Base-by-base conservation (phyloP, 1,284 basidiomycete species). In the Puccinia coronata region DNA sequence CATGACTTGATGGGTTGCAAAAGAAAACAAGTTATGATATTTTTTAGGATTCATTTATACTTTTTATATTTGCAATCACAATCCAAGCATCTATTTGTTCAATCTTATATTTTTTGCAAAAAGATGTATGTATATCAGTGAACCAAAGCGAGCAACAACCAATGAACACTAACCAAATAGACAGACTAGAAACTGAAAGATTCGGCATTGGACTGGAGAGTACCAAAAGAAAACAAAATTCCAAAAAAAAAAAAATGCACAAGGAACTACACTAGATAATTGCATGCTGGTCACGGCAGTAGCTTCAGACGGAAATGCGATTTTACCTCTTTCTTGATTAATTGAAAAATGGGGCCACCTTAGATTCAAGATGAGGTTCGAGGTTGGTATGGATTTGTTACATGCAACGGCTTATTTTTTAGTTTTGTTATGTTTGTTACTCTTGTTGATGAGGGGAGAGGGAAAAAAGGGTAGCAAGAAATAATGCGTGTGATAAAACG, bases 381-480 rank as follows among this genome's bases (percentile, higher is more conserved):
- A 63, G 18, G 14, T 6, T 63, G 59, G 23, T 36, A 36, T 63
- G 36, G 34, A 39, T 63, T 28, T 59, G 6, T 59, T 59, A 31
- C 59, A 63, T 39, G 59, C 59, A 18, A 63, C 34, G 59, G 39
- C 59, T 63, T 34, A 63, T 16, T 16, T 63, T 39, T 63, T 63
- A 14, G 3, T 34, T 59, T 59, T 25, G 8, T 53, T 53, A 8
- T 53, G 8, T n/a, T 59, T 63, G 59, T 20, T 63, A 63, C 59
- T 63, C 18, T 47, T 67, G 36, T 43, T 9, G 28, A 28, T n/a
- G 11, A 11, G 8, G 28, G 47, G 36, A 41, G 28, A 49, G 5
- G n/a, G 41, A 41, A 69, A 69, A 36, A 67, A 61, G 41, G 67
- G 28, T 69, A 69, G 41, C 41, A 49, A 47, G 67, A 69, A 69